Base-by-base conservation (phyloP, 148 eudicot genomes). In the Talinum fruticosum region DNA sequence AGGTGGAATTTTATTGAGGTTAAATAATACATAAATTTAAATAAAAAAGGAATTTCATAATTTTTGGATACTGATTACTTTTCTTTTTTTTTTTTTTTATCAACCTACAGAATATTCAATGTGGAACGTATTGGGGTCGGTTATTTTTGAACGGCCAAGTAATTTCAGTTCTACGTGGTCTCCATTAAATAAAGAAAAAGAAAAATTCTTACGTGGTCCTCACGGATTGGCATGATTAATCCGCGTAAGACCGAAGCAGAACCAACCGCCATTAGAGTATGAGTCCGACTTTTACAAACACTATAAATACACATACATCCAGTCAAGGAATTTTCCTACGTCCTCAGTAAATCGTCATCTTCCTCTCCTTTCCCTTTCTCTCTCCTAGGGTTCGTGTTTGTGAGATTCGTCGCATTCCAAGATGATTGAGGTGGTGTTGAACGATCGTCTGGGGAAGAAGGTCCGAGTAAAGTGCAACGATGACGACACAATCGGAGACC, bases 381-480 rank as follows among this genome's bases (percentile, higher is more conserved):
- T 45, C 69, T 57, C 49, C 67, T 76, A 76, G 78, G 78, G 78
- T 76, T 75, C 62, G 26, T 2, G 19, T 64, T 28, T 47, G 3
- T 38, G 32, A 10, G 24, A 10, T 41, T 41, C 47, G 12, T 41
- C 47, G 47, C 8, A 41, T 41, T 41, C 13, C 8, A 78, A 69
- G 72, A 82, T 82, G 84, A 82, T 82, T 2, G 84, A 82, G 75
- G 84, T 82, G 67, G 84, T 82, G 53, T 38, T 82, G 75, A 82
- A 82, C 79, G 84, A 82, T 28, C 69, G 84, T 5, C 44, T 82
- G 34, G 84, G 84, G 57, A 82, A 82, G 79, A 94, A 94, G 89
- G 97, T 94, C 0, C 38, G 93, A 2, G 98, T 94, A 66, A 94
- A 94, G 90, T 94, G 98, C 91, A 94, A 94, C 92, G 89, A 86